These are phyloP conservation scores for Geotrichum citri-aurantii DNA, from an alignment of 1,139 yeast genomes.

Conservation along the genomic window DNA sequence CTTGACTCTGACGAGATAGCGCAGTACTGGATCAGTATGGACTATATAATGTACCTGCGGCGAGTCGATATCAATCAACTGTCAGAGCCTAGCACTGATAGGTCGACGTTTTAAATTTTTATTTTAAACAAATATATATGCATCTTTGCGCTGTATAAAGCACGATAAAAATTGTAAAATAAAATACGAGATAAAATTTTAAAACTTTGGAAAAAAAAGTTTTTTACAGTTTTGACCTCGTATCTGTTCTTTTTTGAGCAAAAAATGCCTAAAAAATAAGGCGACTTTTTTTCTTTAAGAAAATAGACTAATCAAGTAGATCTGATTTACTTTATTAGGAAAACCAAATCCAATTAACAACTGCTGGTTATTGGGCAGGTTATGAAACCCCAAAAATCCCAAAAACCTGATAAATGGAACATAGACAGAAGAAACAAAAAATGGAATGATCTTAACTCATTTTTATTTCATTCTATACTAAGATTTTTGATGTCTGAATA, in stretches of 20 bases:
- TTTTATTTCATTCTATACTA: neutral
- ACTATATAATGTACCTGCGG: conserved; percentile 13
- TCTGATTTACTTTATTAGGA: conserved; percentile 7
- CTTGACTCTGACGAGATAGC: conserved; percentile 18
- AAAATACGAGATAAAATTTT: too few species aligned
- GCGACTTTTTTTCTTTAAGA: neutral
- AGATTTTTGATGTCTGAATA: neutral
- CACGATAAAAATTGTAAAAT: neutral
- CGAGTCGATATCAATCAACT: conserved; percentile 16
- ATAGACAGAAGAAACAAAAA: neutral
- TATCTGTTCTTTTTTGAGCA: too few species aligned
- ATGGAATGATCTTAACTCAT: conserved; percentile 1
- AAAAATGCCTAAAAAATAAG: too few species aligned
- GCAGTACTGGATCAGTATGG: conserved; percentile 19
- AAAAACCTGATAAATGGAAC: neutral
- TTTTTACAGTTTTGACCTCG: neutral
- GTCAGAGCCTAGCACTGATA: neutral
- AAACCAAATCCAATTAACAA: neutral
- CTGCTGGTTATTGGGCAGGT: neutral
- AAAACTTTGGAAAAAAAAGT: neutral
- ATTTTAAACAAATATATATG: neutral
- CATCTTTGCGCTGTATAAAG: neutral
- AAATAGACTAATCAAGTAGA: neutral
- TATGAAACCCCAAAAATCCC: neutral
- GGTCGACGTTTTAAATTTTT: neutral